These are phyloP conservation scores for Actinomucor elegans DNA, from an alignment of 371 early-diverging fungal genomes.

Conservation along the genomic window DNA sequence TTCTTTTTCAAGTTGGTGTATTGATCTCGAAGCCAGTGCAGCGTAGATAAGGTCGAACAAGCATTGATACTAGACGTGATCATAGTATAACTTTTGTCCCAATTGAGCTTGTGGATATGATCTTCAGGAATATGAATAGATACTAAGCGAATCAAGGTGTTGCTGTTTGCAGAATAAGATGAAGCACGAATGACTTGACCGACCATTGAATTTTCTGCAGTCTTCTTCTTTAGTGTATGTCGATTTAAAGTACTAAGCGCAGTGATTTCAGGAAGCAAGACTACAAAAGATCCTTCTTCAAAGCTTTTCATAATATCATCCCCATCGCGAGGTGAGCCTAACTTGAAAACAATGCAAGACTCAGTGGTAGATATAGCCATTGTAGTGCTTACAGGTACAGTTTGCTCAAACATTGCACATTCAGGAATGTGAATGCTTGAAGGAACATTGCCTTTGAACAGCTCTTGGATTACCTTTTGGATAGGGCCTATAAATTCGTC, in stretches of 20 bases:
- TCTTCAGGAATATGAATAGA: slow-evolving; percentile 19
- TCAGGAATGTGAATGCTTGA: background rate
- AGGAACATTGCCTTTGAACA: background rate
- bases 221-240: background rate
- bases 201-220: slow-evolving; percentile 9
- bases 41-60: slow-evolving; percentile 12
- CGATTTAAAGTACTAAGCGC: background rate
- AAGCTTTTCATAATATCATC: slow-evolving; percentile 10
- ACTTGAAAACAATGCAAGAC: slow-evolving; percentile 6
- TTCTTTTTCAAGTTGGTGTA: slow-evolving; percentile 9
- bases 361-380: slow-evolving; percentile 2
- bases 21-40: slow-evolving; percentile 24
- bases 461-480: slow-evolving; percentile 5
- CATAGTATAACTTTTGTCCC: slow-evolving; percentile 22
- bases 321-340: background rate
- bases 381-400: background rate
- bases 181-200: slow-evolving; percentile 11
- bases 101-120: slow-evolving; percentile 7
- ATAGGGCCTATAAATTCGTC: slow-evolving; percentile 31
- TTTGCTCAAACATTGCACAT: background rate
- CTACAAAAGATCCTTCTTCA: slow-evolving; percentile 9
- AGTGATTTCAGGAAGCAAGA: slow-evolving; percentile 4
- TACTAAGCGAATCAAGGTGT: slow-evolving; percentile 1
- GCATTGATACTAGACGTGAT: slow-evolving; percentile 21
- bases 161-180: background rate